Evolutionary conservation across 495 filamentous ascomycete species (phyloP), one percentile per base, ranked within the genome.

Genomic region (Apodospora peruviana): DNA sequence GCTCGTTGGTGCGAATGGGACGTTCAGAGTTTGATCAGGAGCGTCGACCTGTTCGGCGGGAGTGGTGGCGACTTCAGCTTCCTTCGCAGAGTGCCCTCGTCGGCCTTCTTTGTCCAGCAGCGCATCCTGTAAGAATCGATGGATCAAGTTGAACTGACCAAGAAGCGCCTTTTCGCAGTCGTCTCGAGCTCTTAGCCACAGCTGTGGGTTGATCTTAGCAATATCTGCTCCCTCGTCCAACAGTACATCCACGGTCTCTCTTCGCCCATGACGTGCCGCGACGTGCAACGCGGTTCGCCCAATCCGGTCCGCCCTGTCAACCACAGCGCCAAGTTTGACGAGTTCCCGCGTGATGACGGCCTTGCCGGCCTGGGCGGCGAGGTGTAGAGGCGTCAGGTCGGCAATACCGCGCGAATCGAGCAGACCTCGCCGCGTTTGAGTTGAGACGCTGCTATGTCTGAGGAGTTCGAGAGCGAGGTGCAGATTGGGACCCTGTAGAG

Each of bases 201-300:
- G 19, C 21, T 47, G 7, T n/a, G 22, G 43, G 24, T 19, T 32
- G 11, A 52, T 24, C n/a, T 2, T 22, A 17, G n/a, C 10, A 17
- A 36, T 10, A 43, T 52, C 50, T 14, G 50, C 44, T 20, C 50
- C 50, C 4, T n/a, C 19, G 1, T 47, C 50, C n/a, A 52, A 17
- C 32, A 52, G 23, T 44, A 52, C 37, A 11, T 44, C 29, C 14
- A 52, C 29, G 7, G 44, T 52, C 43, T 47, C 50, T 2, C 3
- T 25, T 29, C 44, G 24, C n/a, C 29, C 20, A 38, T 40, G 22
- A 5, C 43, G 50, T 7, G 50, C 50, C 4, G 50, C 50, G 39
- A 52, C 39, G 25, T 52, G 50, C 14, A 52, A 27, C 25, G 50
- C 24, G 2, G 50, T 47, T 7, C 50, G 37, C 4, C 50, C 50